Conservation (phyloP, 129 eudicot genomes). For the Arctium lappa region DNA sequence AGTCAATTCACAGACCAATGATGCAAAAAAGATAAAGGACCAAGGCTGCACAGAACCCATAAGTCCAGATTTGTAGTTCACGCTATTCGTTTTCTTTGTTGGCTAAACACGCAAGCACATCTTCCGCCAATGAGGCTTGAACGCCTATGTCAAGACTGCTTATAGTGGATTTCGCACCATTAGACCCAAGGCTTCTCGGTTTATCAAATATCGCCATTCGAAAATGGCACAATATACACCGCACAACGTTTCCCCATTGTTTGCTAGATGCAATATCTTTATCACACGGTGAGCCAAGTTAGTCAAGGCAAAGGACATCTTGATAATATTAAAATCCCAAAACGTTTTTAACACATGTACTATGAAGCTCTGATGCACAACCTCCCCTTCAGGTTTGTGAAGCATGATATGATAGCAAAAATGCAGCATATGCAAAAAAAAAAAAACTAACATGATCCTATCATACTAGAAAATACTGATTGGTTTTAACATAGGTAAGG, state of each 20-base stretch:
- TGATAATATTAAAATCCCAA: not conserved
- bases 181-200: not conserved
- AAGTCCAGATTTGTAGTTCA: too few relatives aligned
- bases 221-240: not conserved
- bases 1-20: not conserved
- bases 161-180: too few relatives aligned
- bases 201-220: not conserved
- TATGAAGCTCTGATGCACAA: not conserved
- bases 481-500: not conserved
- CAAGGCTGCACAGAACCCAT: not conserved
- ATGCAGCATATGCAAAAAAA: not conserved
- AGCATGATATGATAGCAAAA: not conserved
- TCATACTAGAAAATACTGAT: not conserved
- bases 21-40: not conserved
- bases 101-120: not conserved
- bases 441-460: not conserved
- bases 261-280: not conserved
- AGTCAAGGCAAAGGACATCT: not conserved
- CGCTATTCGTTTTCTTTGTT: not conserved
- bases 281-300: not conserved
- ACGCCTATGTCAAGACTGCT: too few relatives aligned
- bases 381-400: not conserved
- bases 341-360: not conserved
- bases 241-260: not conserved
- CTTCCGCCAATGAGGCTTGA: too few relatives aligned